phyloP scores from a whole-genome alignment of 2,329 filamentous ascomycete species.

The Pseudocercospora ulei region DNA sequence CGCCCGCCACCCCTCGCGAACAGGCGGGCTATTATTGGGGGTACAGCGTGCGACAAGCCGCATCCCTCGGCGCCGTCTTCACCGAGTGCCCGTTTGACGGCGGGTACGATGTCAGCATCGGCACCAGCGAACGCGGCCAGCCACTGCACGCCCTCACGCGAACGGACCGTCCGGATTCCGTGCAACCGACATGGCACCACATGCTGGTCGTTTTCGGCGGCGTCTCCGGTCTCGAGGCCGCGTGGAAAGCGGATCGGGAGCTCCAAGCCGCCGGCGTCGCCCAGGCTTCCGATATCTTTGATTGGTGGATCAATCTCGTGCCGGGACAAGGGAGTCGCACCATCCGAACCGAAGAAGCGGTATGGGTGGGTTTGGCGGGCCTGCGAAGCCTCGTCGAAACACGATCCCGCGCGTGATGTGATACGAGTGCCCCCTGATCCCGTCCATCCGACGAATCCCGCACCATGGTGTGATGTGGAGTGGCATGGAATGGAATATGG shows the following conservation, averaged over 20 bases:
- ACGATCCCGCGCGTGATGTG: conserved; percentile 1
- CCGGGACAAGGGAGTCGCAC: conserved; percentile 72
- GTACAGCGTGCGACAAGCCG: conserved; percentile 58
- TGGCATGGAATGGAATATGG: no score
- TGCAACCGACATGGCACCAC: conserved; percentile 46
- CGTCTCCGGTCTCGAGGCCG: conserved; percentile 67
- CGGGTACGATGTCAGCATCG: conserved; percentile 74
- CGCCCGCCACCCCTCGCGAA: conserved; percentile 59
- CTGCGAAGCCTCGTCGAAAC: conserved; percentile 43
- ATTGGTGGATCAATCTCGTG: conserved; percentile 73
- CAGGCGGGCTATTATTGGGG: conserved; percentile 82
- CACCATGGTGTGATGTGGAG: no score
- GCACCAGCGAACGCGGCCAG: conserved; percentile 67
- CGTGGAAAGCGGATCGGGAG: conserved; percentile 54
- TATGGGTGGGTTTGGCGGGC: conserved; percentile 65
- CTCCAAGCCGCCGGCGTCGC: conserved; percentile 54
- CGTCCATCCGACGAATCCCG: no score
- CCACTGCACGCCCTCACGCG: conserved; percentile 26
- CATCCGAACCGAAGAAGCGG: conserved; percentile 73
- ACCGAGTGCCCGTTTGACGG: conserved; percentile 64
- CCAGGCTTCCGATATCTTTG: conserved; percentile 61
- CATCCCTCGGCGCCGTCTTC: conserved; percentile 61
- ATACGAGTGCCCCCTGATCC: neutral
- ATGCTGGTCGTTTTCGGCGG: conserved; percentile 72
- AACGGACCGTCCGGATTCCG: conserved; percentile 42